These are phyloP conservation scores for Talaromyces sp. DNA, from an alignment of 2,329 filamentous ascomycete genomes.

Conservation along the genomic window DNA sequence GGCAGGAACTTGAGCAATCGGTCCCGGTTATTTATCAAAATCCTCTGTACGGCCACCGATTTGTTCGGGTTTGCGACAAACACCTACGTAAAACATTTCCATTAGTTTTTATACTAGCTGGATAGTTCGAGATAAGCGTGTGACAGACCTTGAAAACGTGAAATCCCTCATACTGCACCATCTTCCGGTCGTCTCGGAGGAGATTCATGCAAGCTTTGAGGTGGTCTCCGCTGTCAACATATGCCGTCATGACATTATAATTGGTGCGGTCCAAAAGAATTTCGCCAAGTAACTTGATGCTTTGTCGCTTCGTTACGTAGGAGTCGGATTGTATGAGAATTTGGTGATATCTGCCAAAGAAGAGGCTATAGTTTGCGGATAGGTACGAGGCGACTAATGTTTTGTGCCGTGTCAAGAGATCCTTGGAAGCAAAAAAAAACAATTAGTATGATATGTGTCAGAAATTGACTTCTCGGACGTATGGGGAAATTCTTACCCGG, in stretches of 20 bases:
- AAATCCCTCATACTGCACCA: slow-evolving; percentile 99
- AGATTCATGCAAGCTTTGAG: slow-evolving; percentile 99
- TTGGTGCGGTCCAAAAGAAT: slow-evolving; percentile 92
- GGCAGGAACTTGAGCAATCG: slow-evolving; percentile 84
- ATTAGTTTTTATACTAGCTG: slow-evolving; percentile 20
- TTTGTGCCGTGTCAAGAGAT: slow-evolving; percentile 93
- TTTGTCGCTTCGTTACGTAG: slow-evolving; percentile 97
- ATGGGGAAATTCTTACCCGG: slow-evolving; percentile 56
- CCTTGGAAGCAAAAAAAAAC: slow-evolving; percentile 50
- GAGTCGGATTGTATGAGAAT: slow-evolving; percentile 85
- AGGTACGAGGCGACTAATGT: slow-evolving; percentile 84
- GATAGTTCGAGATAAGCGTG: no score
- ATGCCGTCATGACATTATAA: slow-evolving; percentile 96
- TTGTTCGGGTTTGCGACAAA: slow-evolving; percentile 99
- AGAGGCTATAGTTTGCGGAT: slow-evolving; percentile 83
- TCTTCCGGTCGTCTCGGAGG: slow-evolving; percentile 89
- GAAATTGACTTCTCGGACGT: not conserved
- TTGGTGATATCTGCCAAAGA: slow-evolving; percentile 88
- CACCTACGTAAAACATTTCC: slow-evolving; percentile 52
- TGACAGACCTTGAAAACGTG: slow-evolving; percentile 83
- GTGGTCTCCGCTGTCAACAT: slow-evolving; percentile 92
- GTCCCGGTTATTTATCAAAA: slow-evolving; percentile 93
- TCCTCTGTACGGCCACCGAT: slow-evolving; percentile 90
- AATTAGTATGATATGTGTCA: slow-evolving; percentile 14
- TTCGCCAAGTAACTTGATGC: slow-evolving; percentile 94